These are phyloP conservation scores for Priceomyces haplophilus DNA, from an alignment of 805 yeast genomes.

Conservation along the genomic window DNA sequence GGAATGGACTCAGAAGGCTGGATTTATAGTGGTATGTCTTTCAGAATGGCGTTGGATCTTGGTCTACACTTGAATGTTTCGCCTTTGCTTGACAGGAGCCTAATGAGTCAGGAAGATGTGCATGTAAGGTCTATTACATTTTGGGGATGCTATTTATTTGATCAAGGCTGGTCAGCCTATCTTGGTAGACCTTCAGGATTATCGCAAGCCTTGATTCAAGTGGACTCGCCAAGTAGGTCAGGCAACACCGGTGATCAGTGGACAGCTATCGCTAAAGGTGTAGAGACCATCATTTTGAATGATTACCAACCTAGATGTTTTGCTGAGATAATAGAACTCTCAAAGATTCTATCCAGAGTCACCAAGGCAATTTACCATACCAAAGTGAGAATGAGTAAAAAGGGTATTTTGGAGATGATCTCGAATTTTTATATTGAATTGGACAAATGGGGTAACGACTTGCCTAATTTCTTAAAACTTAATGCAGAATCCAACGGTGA, in stretches of 20 bases:
- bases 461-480: conserved; percentile 4
- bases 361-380: neutral
- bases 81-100: conserved; percentile 3
- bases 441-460: conserved; percentile 4
- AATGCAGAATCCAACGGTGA: conserved; percentile 2
- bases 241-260: conserved; percentile 4
- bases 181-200: conserved; percentile 10
- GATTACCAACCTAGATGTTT: conserved; percentile 6
- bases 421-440: conserved; percentile 2
- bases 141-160: conserved; percentile 12
- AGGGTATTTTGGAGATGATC: conserved; percentile 5
- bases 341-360: neutral
- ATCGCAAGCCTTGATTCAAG: conserved; percentile 4
- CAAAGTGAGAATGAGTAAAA: neutral
- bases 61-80: conserved; percentile 10
- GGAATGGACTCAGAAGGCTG: conserved; percentile 10
- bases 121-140: conserved; percentile 8
- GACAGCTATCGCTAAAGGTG: conserved; percentile 5
- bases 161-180: conserved; percentile 11
- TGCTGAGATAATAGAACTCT: conserved; percentile 4
- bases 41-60: conserved; percentile 11
- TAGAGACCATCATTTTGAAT: conserved; percentile 2
- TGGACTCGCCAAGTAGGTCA: conserved; percentile 4
- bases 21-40: conserved; percentile 11
- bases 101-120: conserved; percentile 9